phyloP scores from a whole-genome alignment of 257 asterid species.

The Nicotiana benthamiana region DNA sequence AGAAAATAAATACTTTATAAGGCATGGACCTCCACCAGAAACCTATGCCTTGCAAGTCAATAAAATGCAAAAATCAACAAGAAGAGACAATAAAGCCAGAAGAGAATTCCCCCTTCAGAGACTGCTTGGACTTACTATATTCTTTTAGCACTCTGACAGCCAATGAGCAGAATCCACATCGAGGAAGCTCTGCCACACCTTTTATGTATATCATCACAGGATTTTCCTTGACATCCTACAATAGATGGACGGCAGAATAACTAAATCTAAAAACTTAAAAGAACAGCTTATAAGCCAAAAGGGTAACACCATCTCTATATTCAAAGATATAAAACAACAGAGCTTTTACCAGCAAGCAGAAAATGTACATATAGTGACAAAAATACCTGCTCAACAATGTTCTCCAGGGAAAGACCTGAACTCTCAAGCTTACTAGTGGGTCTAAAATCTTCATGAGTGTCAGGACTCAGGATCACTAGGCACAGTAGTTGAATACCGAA shows the following conservation, averaged over 20 bases:
- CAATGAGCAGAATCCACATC: conserved; percentile 90
- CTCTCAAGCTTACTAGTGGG: conserved; percentile 57
- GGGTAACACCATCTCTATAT: not conserved
- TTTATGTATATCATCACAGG: conserved; percentile 98
- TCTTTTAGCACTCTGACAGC: conserved; percentile 82
- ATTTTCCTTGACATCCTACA: conserved; percentile 84
- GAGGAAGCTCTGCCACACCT: conserved; percentile 82
- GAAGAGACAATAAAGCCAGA: no score
- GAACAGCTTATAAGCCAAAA: not conserved
- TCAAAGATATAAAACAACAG: not conserved
- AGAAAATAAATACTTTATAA: conserved; percentile 4
- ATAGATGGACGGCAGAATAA: conserved; percentile 12
- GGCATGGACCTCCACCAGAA: not conserved
- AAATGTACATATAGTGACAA: not conserved
- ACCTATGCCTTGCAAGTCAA: not conserved
- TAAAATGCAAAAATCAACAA: not conserved
- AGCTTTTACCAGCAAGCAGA: not conserved
- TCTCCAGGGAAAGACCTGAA: conserved; percentile 48
- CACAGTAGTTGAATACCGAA: conserved; percentile 41
- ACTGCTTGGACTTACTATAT: conserved; percentile 50
- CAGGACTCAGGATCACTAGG: conserved; percentile 81
- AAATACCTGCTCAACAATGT: conserved; percentile 76
- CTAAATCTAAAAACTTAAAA: conserved; percentile 7
- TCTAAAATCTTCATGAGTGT: conserved; percentile 77
- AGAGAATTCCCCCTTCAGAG: no score